phyloP scores from a whole-genome alignment of 331 rosid species.

The Quercus phellos region DNA sequence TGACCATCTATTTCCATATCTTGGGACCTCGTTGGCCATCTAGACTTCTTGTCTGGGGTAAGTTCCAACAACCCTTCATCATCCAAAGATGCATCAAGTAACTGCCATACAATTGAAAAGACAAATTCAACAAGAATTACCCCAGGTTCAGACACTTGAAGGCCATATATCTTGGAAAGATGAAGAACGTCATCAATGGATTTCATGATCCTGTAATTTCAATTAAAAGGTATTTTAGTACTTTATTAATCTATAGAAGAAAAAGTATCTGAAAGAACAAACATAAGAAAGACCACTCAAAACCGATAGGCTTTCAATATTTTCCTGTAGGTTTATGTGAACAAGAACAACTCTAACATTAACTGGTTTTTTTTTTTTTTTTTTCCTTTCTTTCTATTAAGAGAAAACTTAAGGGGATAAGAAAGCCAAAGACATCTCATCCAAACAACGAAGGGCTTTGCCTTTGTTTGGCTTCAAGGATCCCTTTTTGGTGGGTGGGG shows the following conservation, averaged over 20 bases:
- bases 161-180: slow-evolving; percentile 41
- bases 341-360: neutral
- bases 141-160: slow-evolving; percentile 56
- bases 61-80: slow-evolving; percentile 70
- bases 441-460: neutral
- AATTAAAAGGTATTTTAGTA: slow-evolving; percentile 26
- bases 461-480: neutral
- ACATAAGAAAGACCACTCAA: neutral
- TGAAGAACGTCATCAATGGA: slow-evolving; percentile 59
- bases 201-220: slow-evolving; percentile 59
- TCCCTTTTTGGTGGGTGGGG: no score
- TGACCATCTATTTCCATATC: slow-evolving; percentile 64
- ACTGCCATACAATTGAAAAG: slow-evolving; percentile 60
- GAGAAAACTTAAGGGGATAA: neutral
- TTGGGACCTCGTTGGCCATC: slow-evolving; percentile 51
- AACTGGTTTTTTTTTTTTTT: neutral
- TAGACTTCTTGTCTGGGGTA: slow-evolving; percentile 46
- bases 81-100: slow-evolving; percentile 79
- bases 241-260: slow-evolving; percentile 11
- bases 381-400: neutral
- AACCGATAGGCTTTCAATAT: neutral
- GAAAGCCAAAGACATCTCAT: neutral
- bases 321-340: neutral
- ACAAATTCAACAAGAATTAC: slow-evolving; percentile 63
- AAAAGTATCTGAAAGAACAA: neutral